Evolutionary conservation across 2,329 filamentous ascomycete species (phyloP).

Genomic region (Fusarium palustre): DNA sequence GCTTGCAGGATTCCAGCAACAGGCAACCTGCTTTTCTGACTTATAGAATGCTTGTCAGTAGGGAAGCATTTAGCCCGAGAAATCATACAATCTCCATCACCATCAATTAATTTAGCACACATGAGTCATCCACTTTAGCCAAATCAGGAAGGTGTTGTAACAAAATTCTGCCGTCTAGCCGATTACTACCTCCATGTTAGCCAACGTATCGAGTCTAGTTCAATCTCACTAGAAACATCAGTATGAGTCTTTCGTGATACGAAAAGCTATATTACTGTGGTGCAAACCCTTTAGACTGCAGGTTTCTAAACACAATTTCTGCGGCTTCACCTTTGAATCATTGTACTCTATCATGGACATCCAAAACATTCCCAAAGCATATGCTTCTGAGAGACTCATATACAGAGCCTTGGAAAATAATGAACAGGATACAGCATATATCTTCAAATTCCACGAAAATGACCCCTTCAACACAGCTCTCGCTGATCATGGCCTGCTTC

Average conservation of each 20-base stretch:
- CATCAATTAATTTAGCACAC: no score
- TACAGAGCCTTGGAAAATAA: slow-evolving; percentile 5
- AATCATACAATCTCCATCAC: neutral
- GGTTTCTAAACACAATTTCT: neutral
- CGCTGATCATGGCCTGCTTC: neutral
- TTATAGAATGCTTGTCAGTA: neutral
- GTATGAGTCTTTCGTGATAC: neutral
- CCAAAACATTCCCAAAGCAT: neutral
- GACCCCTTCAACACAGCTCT: neutral
- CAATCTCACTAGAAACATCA: neutral
- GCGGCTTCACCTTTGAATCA: accelerated
- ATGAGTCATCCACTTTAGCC: slow-evolving; percentile 9
- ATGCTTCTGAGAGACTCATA: neutral
- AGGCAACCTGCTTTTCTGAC: accelerated
- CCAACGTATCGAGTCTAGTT: neutral
- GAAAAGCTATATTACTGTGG: neutral
- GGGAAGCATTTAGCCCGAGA: neutral
- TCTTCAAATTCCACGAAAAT: neutral
- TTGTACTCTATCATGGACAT: neutral
- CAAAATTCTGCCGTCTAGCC: neutral
- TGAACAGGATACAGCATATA: neutral
- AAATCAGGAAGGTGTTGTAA: slow-evolving; percentile 12
- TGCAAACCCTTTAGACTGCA: neutral
- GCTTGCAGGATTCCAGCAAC: neutral
- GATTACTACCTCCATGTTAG: neutral